These are phyloP conservation scores for Aspergillus homomorphus DNA, from an alignment of 495 filamentous ascomycete genomes.

Conservation along the genomic window DNA sequence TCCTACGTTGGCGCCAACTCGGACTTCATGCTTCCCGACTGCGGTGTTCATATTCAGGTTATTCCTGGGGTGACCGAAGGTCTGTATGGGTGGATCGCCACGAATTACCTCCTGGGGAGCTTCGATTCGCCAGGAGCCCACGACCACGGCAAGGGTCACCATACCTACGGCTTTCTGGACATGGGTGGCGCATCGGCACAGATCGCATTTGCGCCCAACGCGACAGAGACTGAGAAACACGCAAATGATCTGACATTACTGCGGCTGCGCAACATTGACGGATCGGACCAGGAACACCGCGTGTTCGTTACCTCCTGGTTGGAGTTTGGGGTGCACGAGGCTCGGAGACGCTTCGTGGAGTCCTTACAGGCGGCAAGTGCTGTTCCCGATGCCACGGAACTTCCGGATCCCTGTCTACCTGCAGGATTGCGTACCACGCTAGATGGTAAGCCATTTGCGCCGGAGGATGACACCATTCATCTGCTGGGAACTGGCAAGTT, in stretches of 20 bases:
- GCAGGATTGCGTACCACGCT: conserved; percentile 64
- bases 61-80: conserved; percentile 97
- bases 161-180: conserved; percentile 96
- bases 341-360: conserved; percentile 75
- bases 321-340: conserved; percentile 91
- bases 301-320: conserved; percentile 97
- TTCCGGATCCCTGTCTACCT: conserved; percentile 92
- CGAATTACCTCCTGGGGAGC: conserved; percentile 95
- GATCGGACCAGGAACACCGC: conserved; percentile 69
- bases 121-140: conserved; percentile 79
- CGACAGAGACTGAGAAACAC: conserved; percentile 86
- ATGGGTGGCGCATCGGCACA: conserved; percentile 98
- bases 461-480: conserved; percentile 31
- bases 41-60: conserved; percentile 85
- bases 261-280: conserved; percentile 77
- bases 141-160: conserved; percentile 78
- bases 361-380: conserved; percentile 59
- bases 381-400: conserved; percentile 53
- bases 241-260: conserved; percentile 84
- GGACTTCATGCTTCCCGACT: conserved; percentile 85
- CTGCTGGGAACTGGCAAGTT: conserved; percentile 84
- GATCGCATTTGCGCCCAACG: conserved; percentile 95
- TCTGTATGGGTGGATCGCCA: conserved; percentile 96
- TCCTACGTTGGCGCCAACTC: conserved; percentile 76
- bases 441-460: conserved; percentile 50